Conservation (phyloP, 192 early-diverging fungal species). For the Backusella parvicylindrica region DNA sequence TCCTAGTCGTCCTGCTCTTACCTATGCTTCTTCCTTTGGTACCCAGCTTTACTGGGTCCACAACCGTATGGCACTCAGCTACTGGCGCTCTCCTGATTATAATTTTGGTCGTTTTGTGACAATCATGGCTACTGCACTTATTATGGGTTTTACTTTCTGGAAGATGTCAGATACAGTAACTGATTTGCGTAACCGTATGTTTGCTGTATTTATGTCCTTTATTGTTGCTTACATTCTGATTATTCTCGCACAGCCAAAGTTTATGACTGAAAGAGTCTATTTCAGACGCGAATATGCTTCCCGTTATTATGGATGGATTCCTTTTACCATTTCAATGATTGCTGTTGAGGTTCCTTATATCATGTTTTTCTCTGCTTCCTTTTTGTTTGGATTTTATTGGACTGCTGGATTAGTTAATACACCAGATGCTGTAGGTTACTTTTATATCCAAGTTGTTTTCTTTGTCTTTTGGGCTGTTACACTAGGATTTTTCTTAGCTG, state of each 20-base stretch:
- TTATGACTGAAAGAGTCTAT: conserved; percentile 62
- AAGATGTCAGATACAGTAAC: conserved; percentile 47
- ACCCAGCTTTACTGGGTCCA: conserved; percentile 60
- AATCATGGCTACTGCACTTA: conserved; percentile 52
- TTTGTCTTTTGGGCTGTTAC: conserved; percentile 63
- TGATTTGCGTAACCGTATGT: conserved; percentile 65
- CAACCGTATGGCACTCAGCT: conserved; percentile 59
- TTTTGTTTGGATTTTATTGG: conserved; percentile 77
- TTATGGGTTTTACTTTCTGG: conserved; percentile 73
- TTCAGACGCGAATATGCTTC: conserved; percentile 65
- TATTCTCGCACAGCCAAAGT: conserved; percentile 67
- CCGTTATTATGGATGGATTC: conserved; percentile 65
- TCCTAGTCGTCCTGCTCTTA: conserved; percentile 17
- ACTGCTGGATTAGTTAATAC: conserved; percentile 55
- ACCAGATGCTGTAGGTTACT: conserved; percentile 54
- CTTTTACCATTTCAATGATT: conserved; percentile 61
- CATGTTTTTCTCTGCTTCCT: conserved; percentile 53
- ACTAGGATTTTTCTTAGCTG: conserved; percentile 67
- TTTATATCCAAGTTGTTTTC: conserved; percentile 59
- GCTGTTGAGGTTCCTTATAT: conserved; percentile 68
- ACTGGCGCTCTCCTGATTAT: conserved; percentile 73
- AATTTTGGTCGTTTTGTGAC: conserved; percentile 70
- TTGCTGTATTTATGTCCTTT: conserved; percentile 68
- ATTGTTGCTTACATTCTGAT: conserved; percentile 64
- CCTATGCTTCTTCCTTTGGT: conserved; percentile 42